A percentile compares a stretch with the other conserved stretches of the same genome.
Evolutionary conservation across 2,329 filamentous ascomycete species (phyloP).

Genomic region (Zasmidium citrigriseum): DNA sequence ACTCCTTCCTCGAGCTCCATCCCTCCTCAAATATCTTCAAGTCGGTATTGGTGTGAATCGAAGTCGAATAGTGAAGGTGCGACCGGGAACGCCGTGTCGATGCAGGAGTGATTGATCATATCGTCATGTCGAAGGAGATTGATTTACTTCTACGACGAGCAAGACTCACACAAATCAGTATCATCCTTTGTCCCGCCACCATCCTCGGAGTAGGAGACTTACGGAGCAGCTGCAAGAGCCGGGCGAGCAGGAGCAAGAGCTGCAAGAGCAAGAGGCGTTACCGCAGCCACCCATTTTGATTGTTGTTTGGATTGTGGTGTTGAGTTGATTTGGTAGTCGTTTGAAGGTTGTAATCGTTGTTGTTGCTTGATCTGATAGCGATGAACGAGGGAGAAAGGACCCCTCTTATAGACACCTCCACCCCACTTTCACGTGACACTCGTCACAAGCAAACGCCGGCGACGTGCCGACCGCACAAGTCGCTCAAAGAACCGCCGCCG

Average conservation of each 20-base stretch:
- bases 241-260: slow-evolving; percentile 31
- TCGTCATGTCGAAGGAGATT: slow-evolving; percentile 2
- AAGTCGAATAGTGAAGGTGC: neutral
- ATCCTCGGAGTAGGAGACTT: slow-evolving; percentile 9
- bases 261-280: slow-evolving; percentile 34
- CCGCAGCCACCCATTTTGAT: slow-evolving; percentile 37
- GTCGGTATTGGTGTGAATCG: neutral
- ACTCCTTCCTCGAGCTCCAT: too few species aligned
- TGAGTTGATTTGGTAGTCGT: slow-evolving; percentile 10
- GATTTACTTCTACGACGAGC: neutral
- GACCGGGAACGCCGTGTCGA: slow-evolving; percentile 3
- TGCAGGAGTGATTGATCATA: slow-evolving; percentile 4
- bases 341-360: slow-evolving; percentile 3
- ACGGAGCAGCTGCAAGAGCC: slow-evolving; percentile 32
- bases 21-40: neutral
- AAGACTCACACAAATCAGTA: slow-evolving; percentile 3
- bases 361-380: slow-evolving; percentile 6
- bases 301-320: slow-evolving; percentile 14
- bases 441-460: neutral
- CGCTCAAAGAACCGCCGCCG: neutral
- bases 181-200: slow-evolving; percentile 10
- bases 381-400: too few species aligned
- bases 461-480: neutral
- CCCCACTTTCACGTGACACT: neutral
- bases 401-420: too few species aligned